Base-by-base conservation (phyloP, 208 protist species). In the Wallacemonas collosoma region DNA sequence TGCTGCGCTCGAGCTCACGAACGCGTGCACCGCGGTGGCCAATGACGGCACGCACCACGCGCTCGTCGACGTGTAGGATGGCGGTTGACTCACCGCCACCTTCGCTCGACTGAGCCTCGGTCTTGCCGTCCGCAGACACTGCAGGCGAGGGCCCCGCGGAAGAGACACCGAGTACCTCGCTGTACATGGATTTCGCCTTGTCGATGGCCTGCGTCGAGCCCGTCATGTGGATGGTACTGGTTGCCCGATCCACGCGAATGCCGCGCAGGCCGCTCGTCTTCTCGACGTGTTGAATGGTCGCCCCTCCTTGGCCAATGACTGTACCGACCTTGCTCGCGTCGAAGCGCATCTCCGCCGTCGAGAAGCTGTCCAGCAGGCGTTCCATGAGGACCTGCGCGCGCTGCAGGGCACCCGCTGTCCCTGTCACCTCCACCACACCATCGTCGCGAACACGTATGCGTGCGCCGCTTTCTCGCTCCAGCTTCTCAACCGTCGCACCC, bases 381-480 rank as follows among this genome's bases (percentile, higher is more conserved):
- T 68, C 48, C 1, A 91, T 50, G n/a, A 83, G 67, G 36, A 4
- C 17, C 56, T 73, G 26, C 6, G 75, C 82, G 38, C 26, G 43
- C 26, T 50, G 72, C 3, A 88, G 69, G 1, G 75, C 60, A 40
- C 69, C 75, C 40, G 9, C 38, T 26, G 72, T 79, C 39, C 82
- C 82, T 6, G 54, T 82, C 47, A 91, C 47, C 5, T 66, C 72
- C 3, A 80, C 55, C 2, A 75, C 68, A 17, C 67, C 73, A 14
- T 71, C 44, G 12, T 70, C 77, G 15, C 45, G 44, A 57, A 87
- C 36, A 3, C 76, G 45, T 60, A 91, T 17, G 44, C 71, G 61
- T 15, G 84, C 86, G 26, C 84, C 82, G 71, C 77, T 87, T 26
- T 78, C 76, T 2, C 58, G 58, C 65, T 91, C 76, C 41, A 91